These are phyloP conservation scores for Corylus heterophylla DNA, from an alignment of 306 rosid species.

Conservation along the genomic window DNA sequence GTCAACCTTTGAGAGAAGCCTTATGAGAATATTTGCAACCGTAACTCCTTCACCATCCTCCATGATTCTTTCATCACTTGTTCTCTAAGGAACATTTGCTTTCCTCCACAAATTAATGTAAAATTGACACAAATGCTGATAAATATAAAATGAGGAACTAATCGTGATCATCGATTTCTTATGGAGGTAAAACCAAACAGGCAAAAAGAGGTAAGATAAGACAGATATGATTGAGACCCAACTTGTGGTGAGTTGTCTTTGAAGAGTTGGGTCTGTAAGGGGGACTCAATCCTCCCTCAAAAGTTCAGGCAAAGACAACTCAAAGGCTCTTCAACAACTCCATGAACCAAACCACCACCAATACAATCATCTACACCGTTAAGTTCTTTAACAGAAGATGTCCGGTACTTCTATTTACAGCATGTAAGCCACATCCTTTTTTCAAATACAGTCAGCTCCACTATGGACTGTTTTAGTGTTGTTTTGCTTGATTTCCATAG, in stretches of 20 bases:
- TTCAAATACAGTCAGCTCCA: neutral
- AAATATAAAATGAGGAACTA: conserved; percentile 65
- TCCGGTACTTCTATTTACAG: too few relatives aligned
- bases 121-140: conserved; percentile 59
- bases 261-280: too few relatives aligned
- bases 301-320: too few relatives aligned
- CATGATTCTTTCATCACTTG: conserved; percentile 56
- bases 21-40: conserved; percentile 48
- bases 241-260: too few relatives aligned
- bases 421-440: neutral
- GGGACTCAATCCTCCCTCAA: too few relatives aligned
- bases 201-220: too few relatives aligned
- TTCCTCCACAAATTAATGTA: conserved; percentile 71
- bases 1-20: conserved; percentile 57
- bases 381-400: too few relatives aligned
- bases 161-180: conserved; percentile 58
- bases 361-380: too few relatives aligned
- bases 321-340: too few relatives aligned
- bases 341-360: too few relatives aligned
- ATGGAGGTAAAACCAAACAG: too few relatives aligned
- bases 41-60: conserved; percentile 76
- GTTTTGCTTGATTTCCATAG: neutral
- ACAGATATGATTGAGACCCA: too few relatives aligned
- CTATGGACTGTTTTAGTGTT: neutral
- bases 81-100: conserved; percentile 57